Conservation (phyloP, 768 basidiomycete species). For the Termitomyces titanicus region DNA sequence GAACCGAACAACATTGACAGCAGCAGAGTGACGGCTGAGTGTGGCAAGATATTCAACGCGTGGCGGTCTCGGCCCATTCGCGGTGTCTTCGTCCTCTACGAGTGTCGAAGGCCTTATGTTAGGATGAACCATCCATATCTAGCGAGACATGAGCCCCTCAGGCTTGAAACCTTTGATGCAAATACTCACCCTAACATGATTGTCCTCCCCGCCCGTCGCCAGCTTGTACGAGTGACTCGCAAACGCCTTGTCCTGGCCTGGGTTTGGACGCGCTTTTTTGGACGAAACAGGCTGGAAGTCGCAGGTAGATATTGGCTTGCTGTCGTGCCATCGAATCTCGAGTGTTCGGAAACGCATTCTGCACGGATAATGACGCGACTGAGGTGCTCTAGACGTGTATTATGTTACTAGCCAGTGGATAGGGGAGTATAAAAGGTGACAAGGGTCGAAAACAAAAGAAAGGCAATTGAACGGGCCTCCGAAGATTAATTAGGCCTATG, state of each 20-base stretch:
- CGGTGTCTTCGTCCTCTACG: slow-evolving; percentile 35
- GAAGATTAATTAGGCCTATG: slow-evolving; percentile 2
- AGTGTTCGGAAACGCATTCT: slow-evolving; percentile 84
- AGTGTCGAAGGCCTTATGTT: slow-evolving; percentile 73
- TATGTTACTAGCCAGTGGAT: not conserved
- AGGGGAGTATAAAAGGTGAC: not conserved
- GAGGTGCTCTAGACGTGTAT: slow-evolving; percentile 10
- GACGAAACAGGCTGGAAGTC: slow-evolving; percentile 89
- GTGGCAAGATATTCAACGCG: slow-evolving; percentile 96
- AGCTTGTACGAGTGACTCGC: slow-evolving; percentile 79
- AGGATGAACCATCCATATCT: slow-evolving; percentile 96
- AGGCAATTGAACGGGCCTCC: not conserved
- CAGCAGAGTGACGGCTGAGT: slow-evolving; percentile 85
- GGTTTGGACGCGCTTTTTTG: slow-evolving; percentile 72
- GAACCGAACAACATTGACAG: slow-evolving; percentile 95
- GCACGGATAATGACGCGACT: slow-evolving; percentile 14
- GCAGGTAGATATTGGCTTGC: slow-evolving; percentile 91
- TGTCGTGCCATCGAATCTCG: slow-evolving; percentile 96
- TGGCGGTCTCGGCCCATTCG: slow-evolving; percentile 45
- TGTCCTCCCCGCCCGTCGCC: slow-evolving; percentile 95
- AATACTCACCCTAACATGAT: slow-evolving; percentile 85
- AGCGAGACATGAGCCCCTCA: slow-evolving; percentile 1
- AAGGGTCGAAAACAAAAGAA: slow-evolving; percentile 1
- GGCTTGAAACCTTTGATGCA: slow-evolving; percentile 8
- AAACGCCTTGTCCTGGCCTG: slow-evolving; percentile 51